These are phyloP conservation scores for Metarhizium guizhouense DNA, from an alignment of 2,329 filamentous ascomycete genomes.

Conservation along the genomic window DNA sequence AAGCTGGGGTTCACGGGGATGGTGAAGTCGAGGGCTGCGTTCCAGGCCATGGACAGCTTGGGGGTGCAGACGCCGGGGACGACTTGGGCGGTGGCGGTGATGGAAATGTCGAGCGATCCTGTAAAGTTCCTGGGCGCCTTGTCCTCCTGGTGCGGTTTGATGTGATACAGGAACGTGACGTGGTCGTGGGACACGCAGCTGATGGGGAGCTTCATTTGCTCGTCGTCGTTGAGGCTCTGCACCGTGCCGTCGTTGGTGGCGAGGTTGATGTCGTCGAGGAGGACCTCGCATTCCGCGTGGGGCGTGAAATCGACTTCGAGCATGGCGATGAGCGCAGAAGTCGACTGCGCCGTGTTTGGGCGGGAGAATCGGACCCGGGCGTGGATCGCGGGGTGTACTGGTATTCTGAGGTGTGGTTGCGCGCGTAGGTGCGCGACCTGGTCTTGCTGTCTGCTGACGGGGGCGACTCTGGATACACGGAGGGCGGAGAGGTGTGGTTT, in stretches of 20 bases:
- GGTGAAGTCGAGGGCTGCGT: conserved; percentile 60
- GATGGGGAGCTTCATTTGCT: conserved; percentile 40
- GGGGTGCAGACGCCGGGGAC: conserved; percentile 50
- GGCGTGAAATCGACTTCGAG: conserved; percentile 67
- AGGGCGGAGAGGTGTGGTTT: conserved; percentile 63
- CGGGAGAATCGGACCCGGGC: conserved; percentile 65
- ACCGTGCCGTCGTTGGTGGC: conserved; percentile 48
- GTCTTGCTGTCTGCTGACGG: conserved; percentile 53
- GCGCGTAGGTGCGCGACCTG: conserved; percentile 55
- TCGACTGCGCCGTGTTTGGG: conserved; percentile 48
- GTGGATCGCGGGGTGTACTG: conserved; percentile 60
- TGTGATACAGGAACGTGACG: conserved; percentile 63
- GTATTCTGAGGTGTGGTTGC: conserved; percentile 52
- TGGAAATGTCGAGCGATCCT: conserved; percentile 48
- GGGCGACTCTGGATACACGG: conserved; percentile 65
- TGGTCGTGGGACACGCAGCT: conserved; percentile 64
- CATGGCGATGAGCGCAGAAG: conserved; percentile 56
- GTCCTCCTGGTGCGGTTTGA: conserved; percentile 44
- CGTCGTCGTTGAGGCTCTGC: conserved; percentile 45
- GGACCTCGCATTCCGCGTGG: conserved; percentile 58
- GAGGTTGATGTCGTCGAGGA: conserved; percentile 50
- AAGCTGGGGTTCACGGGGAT: conserved; percentile 55
- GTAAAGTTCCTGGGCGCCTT: conserved; percentile 34
- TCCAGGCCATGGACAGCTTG: conserved; percentile 57
- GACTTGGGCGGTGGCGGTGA: conserved; percentile 50